Base-by-base conservation (phyloP, 495 filamentous ascomycete genomes). In the Aspergillus indologenus region DNA sequence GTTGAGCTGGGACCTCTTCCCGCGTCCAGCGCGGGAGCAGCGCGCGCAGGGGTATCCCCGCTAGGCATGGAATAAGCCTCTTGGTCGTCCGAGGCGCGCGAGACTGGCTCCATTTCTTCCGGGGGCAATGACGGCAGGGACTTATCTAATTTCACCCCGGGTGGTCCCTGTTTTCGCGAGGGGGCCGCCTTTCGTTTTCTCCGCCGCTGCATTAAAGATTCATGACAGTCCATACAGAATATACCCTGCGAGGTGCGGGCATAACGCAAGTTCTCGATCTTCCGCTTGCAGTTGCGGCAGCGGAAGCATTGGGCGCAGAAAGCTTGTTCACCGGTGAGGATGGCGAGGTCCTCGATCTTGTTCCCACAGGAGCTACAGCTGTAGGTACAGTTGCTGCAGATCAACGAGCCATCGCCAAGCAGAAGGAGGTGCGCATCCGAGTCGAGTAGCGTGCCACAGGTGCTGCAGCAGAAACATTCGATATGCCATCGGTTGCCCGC, bases 141-240 rank as follows among this genome's bases (percentile, higher is more conserved):
- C 65, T 99, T 99, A 72, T 99, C 93, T 29, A 90, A 80, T 51
- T 92, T 85, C 73, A 89, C 83, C 79, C 47, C 80, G 65, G 55
- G 86, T 9, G 72, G 63, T 3, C 81, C 75, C 57, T 83, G 78
- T 65, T 86, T 87, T 55, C 70, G 60, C 45, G 81, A 76, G 62
- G 84, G 75, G 60, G 74, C 66, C 26, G 81, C 76, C 3, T 83
- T 75, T 54, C 81, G 83, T 72, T 89, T 99, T 56, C 91, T 84
- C 63, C 95, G 83, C 57, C 95, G 81, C 48, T 94, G 91, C 95
- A 99, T 99, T 29, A 99, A 74, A n/a, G 90, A 92, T 68, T 99
- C 95, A 69, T 99, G 95, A 69, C 95, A 99, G 68, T 88, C 92
- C 95, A 99, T 99, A 79, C 95, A 99, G 71, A 99, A 98, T 53